phyloP scores from a whole-genome alignment of 495 filamentous ascomycete species.

The Daldinia concentrica region DNA sequence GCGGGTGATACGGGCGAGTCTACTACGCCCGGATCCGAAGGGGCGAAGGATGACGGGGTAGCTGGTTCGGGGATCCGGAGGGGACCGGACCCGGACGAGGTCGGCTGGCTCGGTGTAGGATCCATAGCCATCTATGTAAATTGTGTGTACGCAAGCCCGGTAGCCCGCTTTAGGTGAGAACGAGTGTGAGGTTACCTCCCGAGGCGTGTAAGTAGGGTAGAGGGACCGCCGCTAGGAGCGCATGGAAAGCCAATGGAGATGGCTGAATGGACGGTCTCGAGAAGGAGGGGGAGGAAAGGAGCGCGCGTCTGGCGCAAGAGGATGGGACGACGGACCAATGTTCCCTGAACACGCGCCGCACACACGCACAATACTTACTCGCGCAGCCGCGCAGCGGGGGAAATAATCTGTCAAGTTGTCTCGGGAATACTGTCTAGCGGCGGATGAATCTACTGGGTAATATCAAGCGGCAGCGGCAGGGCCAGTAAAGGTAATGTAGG shows the following conservation, averaged over 20 bases:
- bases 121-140: constrained; percentile 28
- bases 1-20: constrained; percentile 55
- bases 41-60: constrained; percentile 9
- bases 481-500: constrained; percentile 33
- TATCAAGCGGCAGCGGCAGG: constrained; percentile 34
- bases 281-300: constrained; percentile 14
- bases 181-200: constrained; percentile 22
- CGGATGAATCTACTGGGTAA: constrained; percentile 44
- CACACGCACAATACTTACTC: constrained; percentile 17
- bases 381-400: constrained; percentile 31
- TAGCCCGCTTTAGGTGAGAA: constrained; percentile 11
- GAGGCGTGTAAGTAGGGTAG: constrained; percentile 13
- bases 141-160: background rate
- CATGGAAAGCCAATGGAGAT: constrained; percentile 40
- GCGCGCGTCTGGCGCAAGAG: constrained; percentile 40
- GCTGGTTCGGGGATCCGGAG: constrained; percentile 34
- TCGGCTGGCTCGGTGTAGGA: constrained; percentile 28
- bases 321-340: constrained; percentile 24
- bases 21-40: constrained; percentile 38
- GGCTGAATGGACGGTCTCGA: constrained; percentile 17
- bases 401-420: constrained; percentile 18
- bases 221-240: constrained; percentile 28
- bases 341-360: constrained; percentile 26
- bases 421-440: constrained; percentile 33
- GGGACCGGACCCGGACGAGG: constrained; percentile 25